These are phyloP conservation scores for Dendrothele bispora DNA, from an alignment of 768 basidiomycete species.

Conservation along the genomic window DNA sequence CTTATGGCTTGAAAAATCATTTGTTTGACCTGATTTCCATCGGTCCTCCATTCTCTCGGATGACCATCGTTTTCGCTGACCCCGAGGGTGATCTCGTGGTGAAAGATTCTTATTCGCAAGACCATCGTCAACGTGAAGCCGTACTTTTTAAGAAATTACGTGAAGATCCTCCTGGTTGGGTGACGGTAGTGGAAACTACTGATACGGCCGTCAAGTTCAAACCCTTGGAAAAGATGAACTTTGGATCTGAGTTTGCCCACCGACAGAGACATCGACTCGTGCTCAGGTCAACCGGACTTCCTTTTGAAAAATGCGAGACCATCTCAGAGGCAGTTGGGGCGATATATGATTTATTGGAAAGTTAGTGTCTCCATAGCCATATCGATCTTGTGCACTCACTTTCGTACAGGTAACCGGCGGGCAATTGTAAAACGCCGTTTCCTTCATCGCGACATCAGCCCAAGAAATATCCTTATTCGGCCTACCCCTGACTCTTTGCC, in stretches of 20 bases:
- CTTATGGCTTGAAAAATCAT: not conserved
- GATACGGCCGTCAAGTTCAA: not conserved
- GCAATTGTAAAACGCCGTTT: too few species aligned
- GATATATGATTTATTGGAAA: not conserved
- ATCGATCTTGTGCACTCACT: not conserved
- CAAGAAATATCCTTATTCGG: not conserved
- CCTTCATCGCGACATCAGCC: too few species aligned
- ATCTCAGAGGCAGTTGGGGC: not conserved
- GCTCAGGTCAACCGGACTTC: not conserved
- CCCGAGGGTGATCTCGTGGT: not conserved
- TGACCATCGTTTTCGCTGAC: not conserved
- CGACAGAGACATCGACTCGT: not conserved
- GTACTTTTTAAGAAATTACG: not conserved
- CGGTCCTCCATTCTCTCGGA: not conserved
- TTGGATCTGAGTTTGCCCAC: not conserved
- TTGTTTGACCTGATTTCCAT: not conserved
- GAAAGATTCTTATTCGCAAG: not conserved
- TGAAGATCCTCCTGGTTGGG: not conserved
- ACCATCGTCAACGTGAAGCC: not conserved
- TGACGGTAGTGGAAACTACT: not conserved
- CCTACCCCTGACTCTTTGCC: too few species aligned
- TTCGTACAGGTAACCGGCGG: not conserved
- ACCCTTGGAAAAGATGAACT: not conserved
- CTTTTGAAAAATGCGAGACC: not conserved
- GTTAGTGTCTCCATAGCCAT: not conserved